phyloP scores from a whole-genome alignment of 169 alveolate species.

The Cystoisospora suis region DNA sequence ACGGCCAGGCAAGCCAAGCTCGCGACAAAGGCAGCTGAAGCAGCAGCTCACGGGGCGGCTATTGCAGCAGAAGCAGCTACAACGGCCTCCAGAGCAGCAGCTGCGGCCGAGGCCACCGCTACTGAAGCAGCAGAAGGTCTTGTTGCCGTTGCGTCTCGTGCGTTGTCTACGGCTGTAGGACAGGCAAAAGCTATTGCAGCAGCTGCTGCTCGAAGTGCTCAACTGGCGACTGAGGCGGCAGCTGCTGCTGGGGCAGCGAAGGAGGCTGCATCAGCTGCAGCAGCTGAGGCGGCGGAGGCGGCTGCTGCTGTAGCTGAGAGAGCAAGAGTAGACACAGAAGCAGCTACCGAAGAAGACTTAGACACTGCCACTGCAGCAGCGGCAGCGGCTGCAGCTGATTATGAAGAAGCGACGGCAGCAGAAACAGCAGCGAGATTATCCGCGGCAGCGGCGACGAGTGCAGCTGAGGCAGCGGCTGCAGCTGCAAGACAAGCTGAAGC shows the following conservation, averaged over 20 bases:
- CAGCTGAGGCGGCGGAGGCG: constrained; percentile 14
- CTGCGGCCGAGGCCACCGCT: constrained; percentile 32
- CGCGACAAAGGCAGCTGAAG: constrained; percentile 36
- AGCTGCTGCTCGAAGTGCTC: constrained; percentile 31
- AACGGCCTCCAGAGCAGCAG: constrained; percentile 20
- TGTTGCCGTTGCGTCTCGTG: constrained; percentile 22
- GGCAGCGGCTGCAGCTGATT: neutral
- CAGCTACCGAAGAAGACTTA: neutral
- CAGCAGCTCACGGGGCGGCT: constrained; percentile 34
- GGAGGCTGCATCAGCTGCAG: constrained; percentile 24
- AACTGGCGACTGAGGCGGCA: constrained; percentile 31
- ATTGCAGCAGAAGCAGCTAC: constrained; percentile 31
- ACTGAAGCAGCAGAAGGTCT: constrained; percentile 35
- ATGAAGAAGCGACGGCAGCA: neutral
- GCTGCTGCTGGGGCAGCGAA: constrained; percentile 26
- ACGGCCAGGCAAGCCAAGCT: constrained; percentile 26
- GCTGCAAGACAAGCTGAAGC: constrained; percentile 34
- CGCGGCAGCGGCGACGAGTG: constrained; percentile 1
- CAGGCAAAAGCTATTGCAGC: constrained; percentile 30
- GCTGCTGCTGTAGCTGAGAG: constrained; percentile 15
- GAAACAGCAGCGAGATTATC: neutral
- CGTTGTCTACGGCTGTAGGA: constrained; percentile 31
- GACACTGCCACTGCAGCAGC: constrained; percentile 4
- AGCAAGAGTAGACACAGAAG: neutral
- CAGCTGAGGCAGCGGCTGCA: constrained; percentile 24